phyloP scores from a whole-genome alignment of 139 green algal genomes.

The Tetradesmus lagerheimii region DNA sequence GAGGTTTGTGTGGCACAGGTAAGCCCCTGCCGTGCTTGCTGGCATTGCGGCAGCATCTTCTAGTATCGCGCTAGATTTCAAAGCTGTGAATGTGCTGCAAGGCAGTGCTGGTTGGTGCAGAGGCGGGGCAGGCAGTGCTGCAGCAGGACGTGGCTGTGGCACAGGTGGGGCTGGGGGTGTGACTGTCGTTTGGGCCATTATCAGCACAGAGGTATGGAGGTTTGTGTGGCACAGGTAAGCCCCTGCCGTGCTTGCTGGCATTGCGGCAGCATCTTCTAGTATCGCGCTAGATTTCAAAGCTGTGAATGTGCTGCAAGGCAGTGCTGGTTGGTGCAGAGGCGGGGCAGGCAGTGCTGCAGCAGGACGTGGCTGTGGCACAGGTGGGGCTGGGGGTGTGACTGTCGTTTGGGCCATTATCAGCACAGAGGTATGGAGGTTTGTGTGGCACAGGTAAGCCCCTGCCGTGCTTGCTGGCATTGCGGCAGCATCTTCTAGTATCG shows the following conservation, averaged over 20 bases:
- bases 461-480: background rate
- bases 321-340: conserved; percentile 61
- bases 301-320: background rate
- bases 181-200: too few species aligned
- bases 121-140: conserved; percentile 44
- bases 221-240: conserved; percentile 55
- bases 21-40: too few species aligned
- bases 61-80: too few species aligned
- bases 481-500: too few species aligned
- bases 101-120: conserved; percentile 57
- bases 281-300: too few species aligned
- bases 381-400: conserved; percentile 11
- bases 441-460: conserved; percentile 49
- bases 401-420: too few species aligned
- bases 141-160: conserved; percentile 43
- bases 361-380: conserved; percentile 54
- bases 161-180: conserved; percentile 48
- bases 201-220: too few species aligned
- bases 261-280: too few species aligned
- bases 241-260: too few species aligned
- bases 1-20: conserved; percentile 61
- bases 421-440: too few species aligned
- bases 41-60: too few species aligned
- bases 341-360: conserved; percentile 26
- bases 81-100: background rate